A percentile compares a stretch with the other conserved stretches of the same genome.
Evolutionary conservation across 768 basidiomycete species (phyloP).

Genomic region (Boletus reticulatus): DNA sequence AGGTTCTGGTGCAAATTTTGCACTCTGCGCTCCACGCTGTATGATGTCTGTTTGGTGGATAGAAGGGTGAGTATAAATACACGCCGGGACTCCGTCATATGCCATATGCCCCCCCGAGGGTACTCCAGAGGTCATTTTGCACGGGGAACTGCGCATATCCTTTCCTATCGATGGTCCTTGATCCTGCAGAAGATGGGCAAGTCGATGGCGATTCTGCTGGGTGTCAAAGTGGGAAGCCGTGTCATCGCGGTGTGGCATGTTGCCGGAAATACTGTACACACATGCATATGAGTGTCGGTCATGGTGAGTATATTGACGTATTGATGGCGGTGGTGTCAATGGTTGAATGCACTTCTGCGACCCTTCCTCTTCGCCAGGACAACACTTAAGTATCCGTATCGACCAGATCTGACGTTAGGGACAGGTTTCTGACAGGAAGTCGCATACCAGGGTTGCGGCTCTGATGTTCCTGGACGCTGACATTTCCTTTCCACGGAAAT

Average conservation of each 20-base stretch:
- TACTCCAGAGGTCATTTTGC: too few species aligned
- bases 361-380: background rate
- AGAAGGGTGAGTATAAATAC: too few species aligned
- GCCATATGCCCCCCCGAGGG: too few species aligned
- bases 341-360: background rate
- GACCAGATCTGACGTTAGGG: background rate
- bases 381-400: slow-evolving; percentile 4
- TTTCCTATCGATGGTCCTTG: too few species aligned
- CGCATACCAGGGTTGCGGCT: background rate
- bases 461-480: background rate
- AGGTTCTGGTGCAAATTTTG: too few species aligned
- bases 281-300: background rate
- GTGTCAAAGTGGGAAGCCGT: too few species aligned
- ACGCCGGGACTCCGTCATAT: too few species aligned
- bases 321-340: background rate
- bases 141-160: too few species aligned
- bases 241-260: background rate
- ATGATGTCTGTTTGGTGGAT: too few species aligned
- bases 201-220: too few species aligned
- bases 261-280: background rate
- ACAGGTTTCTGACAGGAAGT: background rate
- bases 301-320: background rate
- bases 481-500: slow-evolving; percentile 1
- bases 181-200: background rate
- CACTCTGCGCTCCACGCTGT: too few species aligned